A percentile compares a stretch with the other conserved stretches of the same genome.
phyloP scores from a whole-genome alignment of 805 yeast species.

The Saturnispora zaruensis region DNA sequence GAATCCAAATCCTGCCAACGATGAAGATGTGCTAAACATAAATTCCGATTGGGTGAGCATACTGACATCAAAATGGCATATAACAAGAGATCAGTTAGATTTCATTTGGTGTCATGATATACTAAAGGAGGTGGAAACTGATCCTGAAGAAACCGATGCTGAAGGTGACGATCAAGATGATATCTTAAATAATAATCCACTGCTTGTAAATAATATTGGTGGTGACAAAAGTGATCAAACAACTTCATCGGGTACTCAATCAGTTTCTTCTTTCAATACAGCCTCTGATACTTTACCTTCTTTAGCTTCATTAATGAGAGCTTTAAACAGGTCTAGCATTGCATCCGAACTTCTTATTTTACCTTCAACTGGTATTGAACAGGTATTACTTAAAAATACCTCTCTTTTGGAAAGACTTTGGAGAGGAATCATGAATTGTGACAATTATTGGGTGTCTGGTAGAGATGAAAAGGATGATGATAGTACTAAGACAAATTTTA shows the following conservation, averaged over 20 bases:
- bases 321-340: conserved; percentile 22
- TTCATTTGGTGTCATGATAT: conserved; percentile 8
- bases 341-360: conserved; percentile 25
- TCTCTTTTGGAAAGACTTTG: conserved; percentile 22
- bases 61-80: conserved; percentile 2
- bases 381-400: conserved; percentile 18
- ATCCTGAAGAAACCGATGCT: not conserved
- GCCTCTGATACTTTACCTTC: conserved; percentile 7
- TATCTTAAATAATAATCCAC: conserved; percentile 1
- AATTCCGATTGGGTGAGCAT: conserved; percentile 4
- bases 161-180: conserved; percentile 4
- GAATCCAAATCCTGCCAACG: conserved; percentile 7
- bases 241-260: not conserved
- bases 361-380: conserved; percentile 18
- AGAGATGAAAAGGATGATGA: not conserved
- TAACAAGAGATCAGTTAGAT: conserved; percentile 1
- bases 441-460: conserved; percentile 15
- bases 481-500: not conserved
- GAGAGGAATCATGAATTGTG: conserved; percentile 27
- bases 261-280: not conserved
- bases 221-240: conserved; percentile 9
- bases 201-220: conserved; percentile 18
- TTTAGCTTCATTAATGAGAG: conserved; percentile 12
- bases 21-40: conserved; percentile 4
- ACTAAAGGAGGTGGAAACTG: conserved; percentile 2